These are phyloP conservation scores for Magnusiomyces tetraspermus DNA, from an alignment of 1,139 yeast genomes.

Conservation along the genomic window DNA sequence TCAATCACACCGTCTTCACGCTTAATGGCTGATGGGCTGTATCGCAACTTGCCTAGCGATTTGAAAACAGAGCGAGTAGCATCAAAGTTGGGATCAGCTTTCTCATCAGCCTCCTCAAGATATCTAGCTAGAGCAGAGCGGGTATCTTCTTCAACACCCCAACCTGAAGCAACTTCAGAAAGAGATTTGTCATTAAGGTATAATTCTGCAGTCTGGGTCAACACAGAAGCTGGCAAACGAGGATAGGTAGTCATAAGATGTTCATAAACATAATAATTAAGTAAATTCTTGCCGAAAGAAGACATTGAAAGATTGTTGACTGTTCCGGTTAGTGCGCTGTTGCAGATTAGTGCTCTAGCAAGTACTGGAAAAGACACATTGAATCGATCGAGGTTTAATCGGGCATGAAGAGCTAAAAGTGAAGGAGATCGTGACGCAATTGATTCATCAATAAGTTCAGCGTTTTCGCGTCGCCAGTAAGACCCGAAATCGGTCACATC, in stretches of 20 bases:
- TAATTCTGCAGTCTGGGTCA: constrained; percentile 64
- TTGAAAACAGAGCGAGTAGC: constrained; percentile 16
- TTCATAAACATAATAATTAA: constrained; percentile 70
- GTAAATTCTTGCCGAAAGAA: constrained; percentile 66
- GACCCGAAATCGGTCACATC: constrained; percentile 26
- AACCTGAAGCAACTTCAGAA: constrained; percentile 50
- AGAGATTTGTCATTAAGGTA: constrained; percentile 60
- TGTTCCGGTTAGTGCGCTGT: constrained; percentile 36
- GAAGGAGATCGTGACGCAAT: constrained; percentile 54
- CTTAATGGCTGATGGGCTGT: constrained; percentile 21
- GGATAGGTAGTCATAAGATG: constrained; percentile 70
- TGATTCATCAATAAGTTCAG: constrained; percentile 31
- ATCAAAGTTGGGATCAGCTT: neutral
- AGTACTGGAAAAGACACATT: constrained; percentile 53
- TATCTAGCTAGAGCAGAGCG: constrained; percentile 56
- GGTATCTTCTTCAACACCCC: constrained; percentile 84
- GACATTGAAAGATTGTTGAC: constrained; percentile 75
- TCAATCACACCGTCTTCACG: constrained; percentile 39
- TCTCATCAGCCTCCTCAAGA: constrained; percentile 34
- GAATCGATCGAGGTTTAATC: constrained; percentile 41
- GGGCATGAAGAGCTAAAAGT: constrained; percentile 67
- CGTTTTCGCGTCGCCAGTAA: constrained; percentile 17
- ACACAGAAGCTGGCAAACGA: constrained; percentile 72
- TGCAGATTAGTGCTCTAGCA: constrained; percentile 69
- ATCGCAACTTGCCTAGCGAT: constrained; percentile 26